Conservation (phyloP, 495 filamentous ascomycete genomes). For the Aspergillus indologenus region DNA sequence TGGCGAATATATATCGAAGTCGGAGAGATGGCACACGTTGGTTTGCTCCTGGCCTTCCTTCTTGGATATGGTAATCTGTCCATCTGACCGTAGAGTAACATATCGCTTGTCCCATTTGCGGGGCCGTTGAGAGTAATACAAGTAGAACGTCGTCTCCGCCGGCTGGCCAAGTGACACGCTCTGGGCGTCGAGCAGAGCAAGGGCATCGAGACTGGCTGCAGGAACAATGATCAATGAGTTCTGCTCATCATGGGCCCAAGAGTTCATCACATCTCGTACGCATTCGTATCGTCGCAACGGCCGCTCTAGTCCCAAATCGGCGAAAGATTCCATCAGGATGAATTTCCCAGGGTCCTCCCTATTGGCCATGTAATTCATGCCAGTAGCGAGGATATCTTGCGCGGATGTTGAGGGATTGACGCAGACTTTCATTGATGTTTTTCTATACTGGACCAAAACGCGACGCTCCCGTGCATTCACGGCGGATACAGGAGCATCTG, state of each 20-base stretch:
- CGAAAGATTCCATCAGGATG: constrained; percentile 73
- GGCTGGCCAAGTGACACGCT: constrained; percentile 58
- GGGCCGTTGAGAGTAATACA: constrained; percentile 77
- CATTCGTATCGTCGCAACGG: constrained; percentile 83
- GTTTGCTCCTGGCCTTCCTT: constrained; percentile 58
- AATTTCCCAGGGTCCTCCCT: constrained; percentile 58
- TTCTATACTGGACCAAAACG: constrained; percentile 66
- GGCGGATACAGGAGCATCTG: constrained; percentile 81
- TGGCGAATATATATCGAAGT: constrained; percentile 88
- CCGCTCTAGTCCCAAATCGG: constrained; percentile 74
- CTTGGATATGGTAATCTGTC: constrained; percentile 74
- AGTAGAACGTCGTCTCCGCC: constrained; percentile 57
- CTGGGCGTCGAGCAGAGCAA: constrained; percentile 48
- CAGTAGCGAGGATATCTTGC: constrained; percentile 63
- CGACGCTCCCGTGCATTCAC: constrained; percentile 75
- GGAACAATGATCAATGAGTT: constrained; percentile 64
- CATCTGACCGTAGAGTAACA: constrained; percentile 68
- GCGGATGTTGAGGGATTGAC: constrained; percentile 74
- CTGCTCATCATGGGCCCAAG: constrained; percentile 77
- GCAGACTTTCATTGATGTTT: constrained; percentile 57
- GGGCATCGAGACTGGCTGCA: constrained; percentile 41
- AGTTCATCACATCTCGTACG: constrained; percentile 85
- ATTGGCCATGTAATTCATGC: constrained; percentile 50
- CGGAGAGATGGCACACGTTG: constrained; percentile 81
- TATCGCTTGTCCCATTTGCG: constrained; percentile 86